A percentile compares a stretch with the other conserved stretches of the same genome.
These are phyloP conservation scores for Crithidia mellificae DNA, from an alignment of 208 protist species.

Conservation along the genomic window DNA sequence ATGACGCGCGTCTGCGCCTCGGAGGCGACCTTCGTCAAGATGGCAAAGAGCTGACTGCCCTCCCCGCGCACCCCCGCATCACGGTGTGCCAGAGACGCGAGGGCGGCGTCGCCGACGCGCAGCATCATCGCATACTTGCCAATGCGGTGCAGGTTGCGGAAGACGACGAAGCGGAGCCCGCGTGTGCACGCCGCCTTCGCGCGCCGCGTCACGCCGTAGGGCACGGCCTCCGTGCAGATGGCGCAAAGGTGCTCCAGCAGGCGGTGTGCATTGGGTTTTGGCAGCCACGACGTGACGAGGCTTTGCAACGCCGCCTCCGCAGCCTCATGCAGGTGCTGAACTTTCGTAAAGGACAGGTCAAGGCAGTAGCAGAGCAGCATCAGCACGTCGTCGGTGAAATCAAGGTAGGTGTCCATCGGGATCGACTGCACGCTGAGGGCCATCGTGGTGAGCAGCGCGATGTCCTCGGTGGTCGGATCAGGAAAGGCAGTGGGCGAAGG, in stretches of 20 bases:
- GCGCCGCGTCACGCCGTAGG: conserved; percentile 43
- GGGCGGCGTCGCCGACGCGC: conserved; percentile 45
- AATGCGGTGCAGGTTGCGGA: conserved; percentile 81
- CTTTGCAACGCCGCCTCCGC: conserved; percentile 33
- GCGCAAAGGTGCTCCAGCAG: conserved; percentile 57
- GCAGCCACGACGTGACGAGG: conserved; percentile 32
- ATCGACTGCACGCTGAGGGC: conserved; percentile 9
- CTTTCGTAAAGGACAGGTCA: conserved; percentile 55
- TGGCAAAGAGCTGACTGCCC: conserved; percentile 51
- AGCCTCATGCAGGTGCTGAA: conserved; percentile 40
- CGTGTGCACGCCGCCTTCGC: conserved; percentile 47
- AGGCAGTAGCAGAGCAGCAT: conserved; percentile 37
- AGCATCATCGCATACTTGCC: conserved; percentile 70
- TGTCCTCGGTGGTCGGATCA: conserved; percentile 4
- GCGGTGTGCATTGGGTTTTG: conserved; percentile 52
- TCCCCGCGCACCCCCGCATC: conserved; percentile 52
- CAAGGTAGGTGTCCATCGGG: conserved; percentile 7
- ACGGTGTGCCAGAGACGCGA: conserved; percentile 51
- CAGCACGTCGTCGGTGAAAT: conserved; percentile 14
- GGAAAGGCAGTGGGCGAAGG: not conserved
- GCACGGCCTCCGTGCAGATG: conserved; percentile 29
- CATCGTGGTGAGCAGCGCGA: conserved; percentile 24
- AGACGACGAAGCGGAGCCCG: conserved; percentile 49
- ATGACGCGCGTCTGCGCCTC: conserved; percentile 59
- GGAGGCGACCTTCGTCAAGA: conserved; percentile 74